phyloP scores from a whole-genome alignment of 2,329 filamentous ascomycete species.

The Fusarium chlamydosporum region DNA sequence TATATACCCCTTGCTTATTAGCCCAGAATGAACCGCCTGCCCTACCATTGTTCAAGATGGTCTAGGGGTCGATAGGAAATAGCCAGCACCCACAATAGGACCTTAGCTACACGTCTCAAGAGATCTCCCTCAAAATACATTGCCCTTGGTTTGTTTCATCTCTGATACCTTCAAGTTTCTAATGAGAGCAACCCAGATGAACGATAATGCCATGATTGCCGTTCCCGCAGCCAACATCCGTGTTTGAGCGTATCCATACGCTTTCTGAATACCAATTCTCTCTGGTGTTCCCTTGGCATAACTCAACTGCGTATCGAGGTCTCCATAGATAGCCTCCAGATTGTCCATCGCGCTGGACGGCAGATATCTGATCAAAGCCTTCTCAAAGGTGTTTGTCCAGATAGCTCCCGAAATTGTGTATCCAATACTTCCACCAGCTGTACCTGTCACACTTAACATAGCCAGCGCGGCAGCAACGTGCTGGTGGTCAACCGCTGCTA shows the following conservation, averaged over 20 bases:
- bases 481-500: conserved; percentile 67
- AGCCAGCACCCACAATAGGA: not conserved
- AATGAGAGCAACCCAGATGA: conserved; percentile 41
- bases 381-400: conserved; percentile 59
- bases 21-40: no score
- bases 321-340: conserved; percentile 10
- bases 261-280: conserved; percentile 23
- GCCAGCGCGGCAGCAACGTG: conserved; percentile 66
- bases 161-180: conserved; percentile 43
- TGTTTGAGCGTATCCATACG: conserved; percentile 28
- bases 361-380: not conserved
- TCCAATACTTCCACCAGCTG: conserved; percentile 62
- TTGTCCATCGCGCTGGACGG: conserved; percentile 9
- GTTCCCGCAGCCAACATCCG: conserved; percentile 45
- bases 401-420: conserved; percentile 59
- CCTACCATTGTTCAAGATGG: no score
- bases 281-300: conserved; percentile 11
- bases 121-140: conserved; percentile 17
- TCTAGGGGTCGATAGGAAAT: no score
- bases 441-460: conserved; percentile 60
- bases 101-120: not conserved
- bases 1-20: no score
- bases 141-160: conserved; percentile 39
- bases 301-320: conserved; percentile 16
- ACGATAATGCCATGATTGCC: conserved; percentile 37